phyloP scores from a whole-genome alignment of 352 stramenopile genomes.

The Achlya hypogyna region DNA sequence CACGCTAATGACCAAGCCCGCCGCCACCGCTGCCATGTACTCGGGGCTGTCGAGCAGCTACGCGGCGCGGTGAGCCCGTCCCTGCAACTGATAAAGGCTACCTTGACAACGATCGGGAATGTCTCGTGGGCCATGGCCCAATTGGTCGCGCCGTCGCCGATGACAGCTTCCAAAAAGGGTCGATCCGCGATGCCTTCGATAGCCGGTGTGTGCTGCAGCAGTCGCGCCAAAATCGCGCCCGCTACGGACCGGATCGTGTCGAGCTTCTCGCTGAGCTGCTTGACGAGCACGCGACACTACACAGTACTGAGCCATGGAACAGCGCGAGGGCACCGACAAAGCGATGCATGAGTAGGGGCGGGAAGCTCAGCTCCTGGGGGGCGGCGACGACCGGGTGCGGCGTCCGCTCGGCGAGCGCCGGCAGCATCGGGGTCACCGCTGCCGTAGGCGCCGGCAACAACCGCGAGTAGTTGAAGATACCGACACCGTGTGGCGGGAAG shows the following conservation, averaged over 20 bases:
- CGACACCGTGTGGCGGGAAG: constrained; percentile 48
- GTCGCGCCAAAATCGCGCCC: constrained; percentile 77
- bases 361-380: not conserved
- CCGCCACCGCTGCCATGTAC: constrained; percentile 77
- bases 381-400: not conserved
- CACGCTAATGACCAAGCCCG: constrained; percentile 90
- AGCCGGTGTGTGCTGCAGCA: constrained; percentile 63
- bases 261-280: constrained; percentile 96
- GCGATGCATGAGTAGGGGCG: constrained; percentile 1
- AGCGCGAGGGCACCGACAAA: constrained; percentile 24
- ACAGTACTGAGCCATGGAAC: constrained; percentile 27
- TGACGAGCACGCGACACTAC: constrained; percentile 80
- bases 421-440: constrained; percentile 16
- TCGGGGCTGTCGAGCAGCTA: constrained; percentile 77
- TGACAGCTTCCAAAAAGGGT: constrained; percentile 62
- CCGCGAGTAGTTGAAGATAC: constrained; percentile 24
- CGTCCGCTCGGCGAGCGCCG: not conserved
- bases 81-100: constrained; percentile 22
- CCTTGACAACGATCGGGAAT: constrained; percentile 82
- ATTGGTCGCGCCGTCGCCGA: constrained; percentile 42
- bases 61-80: no score
- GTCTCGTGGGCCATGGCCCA: constrained; percentile 80
- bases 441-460: not conserved
- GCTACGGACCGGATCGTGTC: constrained; percentile 87
- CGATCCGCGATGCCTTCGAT: constrained; percentile 73